A percentile compares a stretch with the other conserved stretches of the same genome.
phyloP scores from a whole-genome alignment of 805 yeast species.

The Sporopachydermia quercuum region DNA sequence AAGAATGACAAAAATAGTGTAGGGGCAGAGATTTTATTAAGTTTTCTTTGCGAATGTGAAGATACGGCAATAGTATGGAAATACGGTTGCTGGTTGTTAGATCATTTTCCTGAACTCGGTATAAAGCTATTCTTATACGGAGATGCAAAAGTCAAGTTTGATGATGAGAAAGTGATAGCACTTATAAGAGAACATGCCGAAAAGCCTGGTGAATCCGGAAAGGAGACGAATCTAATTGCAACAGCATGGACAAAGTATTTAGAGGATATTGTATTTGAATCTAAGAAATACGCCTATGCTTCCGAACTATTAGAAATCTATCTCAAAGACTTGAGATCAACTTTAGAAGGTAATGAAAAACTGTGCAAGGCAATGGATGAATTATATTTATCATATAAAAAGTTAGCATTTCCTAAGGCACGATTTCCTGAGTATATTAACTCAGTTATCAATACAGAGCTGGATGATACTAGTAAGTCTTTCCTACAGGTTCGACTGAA shows the following conservation, averaged over 20 bases:
- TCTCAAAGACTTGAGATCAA: neutral
- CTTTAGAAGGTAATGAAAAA: neutral
- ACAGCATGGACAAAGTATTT: neutral
- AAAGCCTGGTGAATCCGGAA: no score
- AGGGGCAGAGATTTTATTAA: neutral
- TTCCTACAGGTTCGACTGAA: neutral
- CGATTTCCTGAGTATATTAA: neutral
- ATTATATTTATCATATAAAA: neutral
- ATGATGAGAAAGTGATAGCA: slow-evolving; percentile 11
- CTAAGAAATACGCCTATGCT: neutral
- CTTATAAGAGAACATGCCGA: neutral
- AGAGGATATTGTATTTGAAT: neutral
- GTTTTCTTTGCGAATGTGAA: slow-evolving; percentile 7
- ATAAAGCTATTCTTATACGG: slow-evolving; percentile 17
- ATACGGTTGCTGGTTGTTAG: slow-evolving; percentile 20
- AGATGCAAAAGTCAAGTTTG: slow-evolving; percentile 10
- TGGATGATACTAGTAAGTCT: neutral
- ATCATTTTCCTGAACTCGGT: slow-evolving; percentile 17
- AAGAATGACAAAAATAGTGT: neutral
- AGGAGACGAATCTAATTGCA: no score
- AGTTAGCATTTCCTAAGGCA: neutral
- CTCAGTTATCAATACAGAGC: neutral
- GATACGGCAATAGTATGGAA: slow-evolving; percentile 21
- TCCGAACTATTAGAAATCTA: neutral
- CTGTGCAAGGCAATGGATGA: neutral